Evolutionary conservation across 2,329 filamentous ascomycete species (phyloP), one percentile per base, ranked within the genome.

Genomic region (Diaporthe sp.): DNA sequence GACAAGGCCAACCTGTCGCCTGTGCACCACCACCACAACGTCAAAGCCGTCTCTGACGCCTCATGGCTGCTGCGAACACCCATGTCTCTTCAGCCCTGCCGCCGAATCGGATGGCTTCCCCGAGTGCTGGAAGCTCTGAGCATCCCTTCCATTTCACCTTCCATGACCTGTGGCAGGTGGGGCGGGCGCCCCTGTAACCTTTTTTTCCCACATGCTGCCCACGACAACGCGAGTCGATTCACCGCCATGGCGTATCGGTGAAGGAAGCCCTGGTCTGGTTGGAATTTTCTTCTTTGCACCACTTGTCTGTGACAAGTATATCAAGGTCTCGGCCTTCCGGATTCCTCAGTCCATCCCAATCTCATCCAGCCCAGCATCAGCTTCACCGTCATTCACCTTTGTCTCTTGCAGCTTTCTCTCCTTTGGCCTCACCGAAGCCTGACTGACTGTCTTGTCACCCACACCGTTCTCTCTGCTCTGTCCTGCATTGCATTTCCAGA

Each of bases 181-280:
- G 57, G 60, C 45, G 30, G 45, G 8, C n/a, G 28, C 60, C 73
- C 73, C 73, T 75, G 73, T 50, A 45, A 47, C 58, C 38, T 33
- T 38, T 42, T 40, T 28, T 40, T 50, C 19, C 52, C 42, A 30
- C 30, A n/a, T 19, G 42, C 55, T 33, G 40, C 40, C 35, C n/a
- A 35, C 50, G 71, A 25, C 42, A 71, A 71, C 74, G 54, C 71
- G 74, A 75, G 47, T 75, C 64, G 61, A 58, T 55, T 28, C 61
- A 73, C 74, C 74, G 74, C 71, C 58, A 70, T 35, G 45, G 58
- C 28, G 64, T 33, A 71, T 74, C 74, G 71, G 74, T 75, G 74
- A 73, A 45, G 38, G 13, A 35, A 28, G 38, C 52, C 71, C 74
- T 67, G 74, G 74, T 61, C 74, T 25, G 28, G 28, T 42, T 72